Evolutionary conservation across 768 basidiomycete genomes (phyloP), one percentile per base, ranked within the genome.

Genomic region (Trametes cubensis): DNA sequence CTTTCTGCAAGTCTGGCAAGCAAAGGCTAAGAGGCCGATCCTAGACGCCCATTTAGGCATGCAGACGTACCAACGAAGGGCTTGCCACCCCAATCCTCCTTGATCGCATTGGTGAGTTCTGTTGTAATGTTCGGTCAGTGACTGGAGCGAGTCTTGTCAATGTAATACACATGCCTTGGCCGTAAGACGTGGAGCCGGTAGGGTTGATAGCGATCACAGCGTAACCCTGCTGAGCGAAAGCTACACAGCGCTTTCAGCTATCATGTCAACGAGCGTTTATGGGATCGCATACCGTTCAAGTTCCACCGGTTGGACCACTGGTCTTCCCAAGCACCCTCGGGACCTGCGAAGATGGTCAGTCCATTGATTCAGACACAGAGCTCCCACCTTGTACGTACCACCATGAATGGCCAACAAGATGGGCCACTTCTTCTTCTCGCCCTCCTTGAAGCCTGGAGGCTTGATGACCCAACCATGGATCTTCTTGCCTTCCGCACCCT

Each of bases 291-390:
- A 90, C 90, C 80, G 67, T 94, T 92, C 0, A 88, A 90, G 75
- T 97, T 98, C 95, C 95, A 96, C 56, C 94, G 79, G 28, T 86
- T 95, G 2, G 86, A 89, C 95, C 95, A 98, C 46, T 85, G 81
- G 70, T 97, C 95, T 66, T 87, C 86, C 95, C 94, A 97, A 50
- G 90, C 92, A 28, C 87, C 81, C 70, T 93, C 88, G 6, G 90
- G 90, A 18, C 88, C 87, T 55, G 42, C 1, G 23, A 14, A 6
- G 7, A 1, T 18, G n/a, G 25, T 26, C 17, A 21, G n/a, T 8
- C 20, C 49, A 13, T 38, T 10, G 8, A 21, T 11, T 26, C 13
- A 17, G 11, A 11, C 30, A 20, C 6, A 18, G 34, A 34, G 14
- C 20, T 25, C 14, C 45, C n/a, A n/a, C n/a, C n/a, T 25, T 6